A percentile compares a stretch with the other conserved stretches of the same genome.
phyloP scores from a whole-genome alignment of 2,329 filamentous ascomycete genomes.

The Stylonectria norvegica region DNA sequence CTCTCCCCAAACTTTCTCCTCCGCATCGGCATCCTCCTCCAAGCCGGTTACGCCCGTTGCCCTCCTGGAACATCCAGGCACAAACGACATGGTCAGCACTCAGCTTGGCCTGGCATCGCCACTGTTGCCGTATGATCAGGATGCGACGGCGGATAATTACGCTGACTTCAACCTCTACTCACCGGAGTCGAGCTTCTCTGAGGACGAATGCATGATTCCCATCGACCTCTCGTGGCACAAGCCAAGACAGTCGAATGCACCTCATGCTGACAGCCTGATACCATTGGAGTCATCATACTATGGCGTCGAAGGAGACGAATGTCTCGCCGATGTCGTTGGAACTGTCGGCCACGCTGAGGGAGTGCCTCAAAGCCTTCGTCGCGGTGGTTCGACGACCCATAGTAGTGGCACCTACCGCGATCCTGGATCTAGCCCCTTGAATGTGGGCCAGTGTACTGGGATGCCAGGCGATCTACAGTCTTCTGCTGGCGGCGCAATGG shows the following conservation, averaged over 20 bases:
- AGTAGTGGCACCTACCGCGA: slow-evolving; percentile 15
- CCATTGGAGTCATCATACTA: too few relatives aligned
- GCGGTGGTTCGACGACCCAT: too few relatives aligned
- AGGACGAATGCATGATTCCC: slow-evolving; percentile 44
- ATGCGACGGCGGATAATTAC: slow-evolving; percentile 37
- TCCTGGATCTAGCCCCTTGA: slow-evolving; percentile 15
- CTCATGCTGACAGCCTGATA: slow-evolving; percentile 7
- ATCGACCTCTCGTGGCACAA: slow-evolving; percentile 23
- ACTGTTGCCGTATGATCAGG: slow-evolving; percentile 23
- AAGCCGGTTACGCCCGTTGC: slow-evolving; percentile 27
- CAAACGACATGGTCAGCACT: slow-evolving; percentile 6
- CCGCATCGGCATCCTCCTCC: slow-evolving; percentile 26
- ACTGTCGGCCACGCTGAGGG: too few relatives aligned
- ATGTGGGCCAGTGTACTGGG: too few relatives aligned
- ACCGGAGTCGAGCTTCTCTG: slow-evolving; percentile 45
- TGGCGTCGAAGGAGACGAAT: too few relatives aligned
- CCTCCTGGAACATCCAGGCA: slow-evolving; percentile 16
- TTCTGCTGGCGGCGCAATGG: too few relatives aligned
- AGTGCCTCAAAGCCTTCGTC: too few relatives aligned
- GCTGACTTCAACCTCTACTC: slow-evolving; percentile 56
- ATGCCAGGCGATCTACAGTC: too few relatives aligned
- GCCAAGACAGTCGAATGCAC: slow-evolving; percentile 16
- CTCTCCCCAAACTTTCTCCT: slow-evolving; percentile 35
- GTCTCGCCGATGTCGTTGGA: too few relatives aligned
- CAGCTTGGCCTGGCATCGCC: slow-evolving; percentile 9